These are phyloP conservation scores for Pleurotus platypus DNA, from an alignment of 768 basidiomycete species.

Conservation along the genomic window DNA sequence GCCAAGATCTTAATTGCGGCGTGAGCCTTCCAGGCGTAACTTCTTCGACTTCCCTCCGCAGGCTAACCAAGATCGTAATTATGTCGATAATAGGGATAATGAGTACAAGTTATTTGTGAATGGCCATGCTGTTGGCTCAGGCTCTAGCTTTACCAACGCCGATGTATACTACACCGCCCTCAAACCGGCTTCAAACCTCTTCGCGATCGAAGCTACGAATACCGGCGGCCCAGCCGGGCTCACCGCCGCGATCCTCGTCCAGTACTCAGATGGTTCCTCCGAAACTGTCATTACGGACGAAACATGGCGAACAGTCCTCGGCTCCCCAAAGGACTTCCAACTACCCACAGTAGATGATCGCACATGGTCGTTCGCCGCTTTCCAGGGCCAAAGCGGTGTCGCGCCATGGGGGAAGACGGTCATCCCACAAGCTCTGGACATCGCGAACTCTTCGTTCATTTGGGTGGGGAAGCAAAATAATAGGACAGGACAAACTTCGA, in stretches of 20 bases:
- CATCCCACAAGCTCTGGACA: neutral
- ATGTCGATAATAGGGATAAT: slow-evolving; percentile 17
- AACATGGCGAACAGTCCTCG: slow-evolving; percentile 17
- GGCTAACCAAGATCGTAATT: neutral
- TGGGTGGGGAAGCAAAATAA: neutral
- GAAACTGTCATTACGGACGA: slow-evolving; percentile 17
- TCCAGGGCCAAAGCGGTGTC: slow-evolving; percentile 1
- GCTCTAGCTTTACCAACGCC: slow-evolving; percentile 15
- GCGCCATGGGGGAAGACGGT: neutral
- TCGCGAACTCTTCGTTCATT: neutral
- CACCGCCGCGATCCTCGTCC: slow-evolving; percentile 16
- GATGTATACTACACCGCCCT: slow-evolving; percentile 20
- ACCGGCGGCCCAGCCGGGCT: slow-evolving; percentile 24
- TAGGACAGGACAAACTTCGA: neutral
- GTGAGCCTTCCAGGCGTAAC: slow-evolving; percentile 4
- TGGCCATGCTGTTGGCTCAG: slow-evolving; percentile 19
- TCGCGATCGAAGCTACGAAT: slow-evolving; percentile 27
- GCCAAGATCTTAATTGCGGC: slow-evolving; percentile 8
- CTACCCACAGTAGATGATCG: neutral
- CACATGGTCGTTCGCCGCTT: neutral
- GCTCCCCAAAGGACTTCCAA: slow-evolving; percentile 2
- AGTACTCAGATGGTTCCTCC: slow-evolving; percentile 20
- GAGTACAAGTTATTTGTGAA: slow-evolving; percentile 24
- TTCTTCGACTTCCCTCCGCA: neutral
- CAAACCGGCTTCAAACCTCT: slow-evolving; percentile 15